These are phyloP conservation scores for Oehlia diaphana DNA, from an alignment of 192 early-diverging fungal species.

Conservation along the genomic window DNA sequence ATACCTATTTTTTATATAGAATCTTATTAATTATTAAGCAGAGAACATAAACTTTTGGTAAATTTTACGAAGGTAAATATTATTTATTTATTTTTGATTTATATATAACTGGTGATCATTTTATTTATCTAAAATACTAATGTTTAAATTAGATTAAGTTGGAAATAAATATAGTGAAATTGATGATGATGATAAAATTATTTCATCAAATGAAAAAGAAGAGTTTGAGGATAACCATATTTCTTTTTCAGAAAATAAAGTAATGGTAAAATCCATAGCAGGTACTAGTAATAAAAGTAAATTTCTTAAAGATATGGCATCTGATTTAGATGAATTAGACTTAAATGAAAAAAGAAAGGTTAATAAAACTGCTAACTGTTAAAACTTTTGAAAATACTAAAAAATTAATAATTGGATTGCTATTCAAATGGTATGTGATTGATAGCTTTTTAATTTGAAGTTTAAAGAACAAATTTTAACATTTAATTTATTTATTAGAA, in stretches of 20 bases:
- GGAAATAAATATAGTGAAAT: constrained; percentile 51
- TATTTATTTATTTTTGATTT: too few species aligned
- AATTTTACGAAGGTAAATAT: too few species aligned
- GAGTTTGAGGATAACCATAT: constrained; percentile 47
- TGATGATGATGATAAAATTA: constrained; percentile 62
- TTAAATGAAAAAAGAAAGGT: constrained; percentile 74
- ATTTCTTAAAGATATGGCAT: constrained; percentile 43
- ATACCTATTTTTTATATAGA: too few species aligned
- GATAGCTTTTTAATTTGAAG: neutral
- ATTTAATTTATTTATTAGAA: constrained; percentile 2
- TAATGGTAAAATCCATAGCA: constrained; percentile 47
- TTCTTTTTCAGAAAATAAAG: constrained; percentile 47
- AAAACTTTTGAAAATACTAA: constrained; percentile 68
- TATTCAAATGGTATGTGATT: constrained; percentile 61
- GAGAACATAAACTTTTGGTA: too few species aligned
- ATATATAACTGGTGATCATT: too few species aligned
- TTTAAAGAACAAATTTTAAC: neutral
- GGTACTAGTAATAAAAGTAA: constrained; percentile 31
- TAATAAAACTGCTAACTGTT: constrained; percentile 74
- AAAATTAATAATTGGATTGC: constrained; percentile 85
- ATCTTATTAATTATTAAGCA: too few species aligned
- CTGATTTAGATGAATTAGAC: constrained; percentile 55
- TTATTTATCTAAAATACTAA: too few species aligned
- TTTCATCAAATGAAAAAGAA: constrained; percentile 58
- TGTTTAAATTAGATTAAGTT: too few species aligned